Conservation (phyloP, 2,329 filamentous ascomycete genomes). For the Aspergillus proliferans region DNA sequence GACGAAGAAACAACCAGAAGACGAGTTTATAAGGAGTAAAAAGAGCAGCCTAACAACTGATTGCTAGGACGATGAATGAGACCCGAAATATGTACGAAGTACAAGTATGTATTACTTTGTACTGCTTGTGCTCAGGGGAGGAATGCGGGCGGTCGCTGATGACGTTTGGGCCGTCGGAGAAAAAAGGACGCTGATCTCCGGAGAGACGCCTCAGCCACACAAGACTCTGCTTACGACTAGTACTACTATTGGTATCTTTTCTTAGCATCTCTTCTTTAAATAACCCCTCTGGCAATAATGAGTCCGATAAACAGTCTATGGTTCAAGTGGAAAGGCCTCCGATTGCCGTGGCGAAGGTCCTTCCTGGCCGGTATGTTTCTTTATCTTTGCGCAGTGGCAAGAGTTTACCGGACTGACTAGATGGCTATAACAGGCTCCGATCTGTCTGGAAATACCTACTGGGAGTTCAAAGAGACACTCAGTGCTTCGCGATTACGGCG, state of each 20-base stretch:
- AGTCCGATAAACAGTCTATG: conserved; percentile 45
- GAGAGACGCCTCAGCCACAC: neutral
- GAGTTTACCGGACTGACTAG: conserved; percentile 7
- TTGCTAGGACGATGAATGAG: conserved; percentile 1
- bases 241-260: neutral
- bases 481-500: conserved; percentile 50
- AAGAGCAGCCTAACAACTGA: neutral
- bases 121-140: neutral
- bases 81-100: neutral
- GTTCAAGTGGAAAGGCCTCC: conserved; percentile 58
- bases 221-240: conserved; percentile 1
- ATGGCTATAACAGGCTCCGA: conserved; percentile 46
- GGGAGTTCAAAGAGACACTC: conserved; percentile 58
- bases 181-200: neutral
- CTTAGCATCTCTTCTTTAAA: neutral
- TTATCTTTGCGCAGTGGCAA: too few relatives aligned
- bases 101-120: neutral
- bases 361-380: conserved; percentile 50
- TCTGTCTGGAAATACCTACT: conserved; percentile 59
- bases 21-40: neutral
- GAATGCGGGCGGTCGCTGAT: conserved; percentile 11
- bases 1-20: neutral
- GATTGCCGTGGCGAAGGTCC: conserved; percentile 56
- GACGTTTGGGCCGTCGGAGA: conserved; percentile 14
- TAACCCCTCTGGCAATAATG: conserved; percentile 23